Conservation (phyloP, 1,284 basidiomycete species). For the Porogramme epimiltina region DNA sequence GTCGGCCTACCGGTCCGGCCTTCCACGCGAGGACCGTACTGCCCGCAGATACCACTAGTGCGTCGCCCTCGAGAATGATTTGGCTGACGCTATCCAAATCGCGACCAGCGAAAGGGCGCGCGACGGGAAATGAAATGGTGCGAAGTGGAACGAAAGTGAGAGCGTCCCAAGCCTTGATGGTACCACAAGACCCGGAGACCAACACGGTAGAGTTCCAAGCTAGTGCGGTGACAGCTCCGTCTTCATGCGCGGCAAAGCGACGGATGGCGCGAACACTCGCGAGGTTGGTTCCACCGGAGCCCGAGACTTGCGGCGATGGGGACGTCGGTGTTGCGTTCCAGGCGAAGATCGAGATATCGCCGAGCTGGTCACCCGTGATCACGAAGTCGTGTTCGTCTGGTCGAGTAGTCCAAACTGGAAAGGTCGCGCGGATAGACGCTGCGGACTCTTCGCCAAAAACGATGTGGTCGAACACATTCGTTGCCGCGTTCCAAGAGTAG, state of each 20-base stretch:
- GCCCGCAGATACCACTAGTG: conserved; percentile 65
- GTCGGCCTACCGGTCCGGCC: conserved; percentile 49
- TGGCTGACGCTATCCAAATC: conserved; percentile 56
- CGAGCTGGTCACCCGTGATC: conserved; percentile 58
- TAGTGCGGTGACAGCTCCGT: conserved; percentile 63
- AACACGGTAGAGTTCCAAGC: conserved; percentile 59
- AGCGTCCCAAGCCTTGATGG: conserved; percentile 66
- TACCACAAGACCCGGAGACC: conserved; percentile 67
- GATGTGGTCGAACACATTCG: conserved; percentile 36
- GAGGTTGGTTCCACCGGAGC: conserved; percentile 40
- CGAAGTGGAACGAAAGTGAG: conserved; percentile 61
- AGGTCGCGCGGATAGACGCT: conserved; percentile 47
- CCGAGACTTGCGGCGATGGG: conserved; percentile 27
- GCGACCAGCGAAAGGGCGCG: conserved; percentile 38
- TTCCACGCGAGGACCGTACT: conserved; percentile 71
- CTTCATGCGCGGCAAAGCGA: conserved; percentile 61
- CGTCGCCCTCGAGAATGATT: conserved; percentile 65
- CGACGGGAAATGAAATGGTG: conserved; percentile 50
- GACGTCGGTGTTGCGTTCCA: conserved; percentile 38
- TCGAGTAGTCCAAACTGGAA: conserved; percentile 46
- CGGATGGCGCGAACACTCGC: conserved; percentile 33
- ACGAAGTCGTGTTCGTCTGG: conserved; percentile 48
- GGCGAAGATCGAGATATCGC: conserved; percentile 60
- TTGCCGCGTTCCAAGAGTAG: conserved; percentile 35
- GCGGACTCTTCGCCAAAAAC: conserved; percentile 55